Conservation (phyloP, 176 grass and related monocot species). For the Bromus sterilis region DNA sequence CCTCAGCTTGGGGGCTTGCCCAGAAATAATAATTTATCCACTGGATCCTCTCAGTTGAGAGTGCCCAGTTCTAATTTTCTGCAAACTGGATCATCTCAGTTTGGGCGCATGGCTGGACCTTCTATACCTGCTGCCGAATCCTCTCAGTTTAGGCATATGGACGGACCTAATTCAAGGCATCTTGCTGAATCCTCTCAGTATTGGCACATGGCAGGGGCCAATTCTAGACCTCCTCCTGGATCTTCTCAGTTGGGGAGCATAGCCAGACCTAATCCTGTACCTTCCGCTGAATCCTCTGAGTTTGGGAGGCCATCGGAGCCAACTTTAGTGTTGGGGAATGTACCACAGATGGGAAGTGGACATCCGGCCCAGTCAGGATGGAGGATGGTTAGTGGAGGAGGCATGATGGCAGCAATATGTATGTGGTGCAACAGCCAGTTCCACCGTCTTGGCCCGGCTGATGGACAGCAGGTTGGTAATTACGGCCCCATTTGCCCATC, state of each 20-base stretch:
- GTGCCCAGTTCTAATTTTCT: slow-evolving; percentile 15
- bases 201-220: slow-evolving; percentile 11
- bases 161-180: slow-evolving; percentile 24
- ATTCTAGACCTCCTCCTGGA: slow-evolving; percentile 26
- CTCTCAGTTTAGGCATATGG: slow-evolving; percentile 34
- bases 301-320: slow-evolving; percentile 32
- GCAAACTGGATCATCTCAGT: slow-evolving; percentile 27
- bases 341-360: slow-evolving; percentile 32
- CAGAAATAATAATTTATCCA: slow-evolving; percentile 31
- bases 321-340: slow-evolving; percentile 56
- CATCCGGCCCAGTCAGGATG: slow-evolving; percentile 54
- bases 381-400: slow-evolving; percentile 32
- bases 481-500: slow-evolving; percentile 68
- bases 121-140: slow-evolving; percentile 25
- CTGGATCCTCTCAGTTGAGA: slow-evolving; percentile 38
- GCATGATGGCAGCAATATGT: slow-evolving; percentile 41
- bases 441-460: slow-evolving; percentile 41
- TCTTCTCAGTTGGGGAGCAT: slow-evolving; percentile 40
- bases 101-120: slow-evolving; percentile 20
- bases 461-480: slow-evolving; percentile 40
- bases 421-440: slow-evolving; percentile 75
- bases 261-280: slow-evolving; percentile 25
- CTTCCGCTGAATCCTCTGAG: slow-evolving; percentile 34
- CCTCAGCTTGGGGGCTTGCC: slow-evolving; percentile 25
- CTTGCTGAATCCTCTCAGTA: slow-evolving; percentile 41